phyloP scores from a whole-genome alignment of 129 eudicot genomes.

The Chrysanthemum seticuspe region DNA sequence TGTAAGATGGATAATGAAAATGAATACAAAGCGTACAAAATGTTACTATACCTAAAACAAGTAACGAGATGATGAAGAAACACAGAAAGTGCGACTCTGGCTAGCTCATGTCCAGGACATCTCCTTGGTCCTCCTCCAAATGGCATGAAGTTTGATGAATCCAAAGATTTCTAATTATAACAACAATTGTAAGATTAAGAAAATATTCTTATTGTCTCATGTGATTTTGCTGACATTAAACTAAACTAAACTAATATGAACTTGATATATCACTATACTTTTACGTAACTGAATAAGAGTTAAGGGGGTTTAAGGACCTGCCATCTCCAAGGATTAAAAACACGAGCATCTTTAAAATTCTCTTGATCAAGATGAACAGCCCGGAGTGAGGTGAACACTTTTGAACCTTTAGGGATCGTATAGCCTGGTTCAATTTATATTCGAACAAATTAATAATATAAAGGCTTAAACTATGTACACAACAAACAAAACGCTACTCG shows the following conservation, averaged over 20 bases:
- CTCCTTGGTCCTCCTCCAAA: constrained; percentile 97
- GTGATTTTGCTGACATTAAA: not conserved
- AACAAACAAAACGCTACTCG: no score
- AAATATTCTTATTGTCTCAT: not conserved
- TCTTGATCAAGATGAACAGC: constrained; percentile 74
- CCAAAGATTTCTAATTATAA: constrained; percentile 35
- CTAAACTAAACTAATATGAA: not conserved
- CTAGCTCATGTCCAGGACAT: constrained; percentile 92
- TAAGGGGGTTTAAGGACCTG: constrained; percentile 41
- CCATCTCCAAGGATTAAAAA: constrained; percentile 95
- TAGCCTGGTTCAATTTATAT: constrained; percentile 43
- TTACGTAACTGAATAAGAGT: not conserved
- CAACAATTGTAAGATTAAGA: not conserved
- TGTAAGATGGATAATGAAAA: not conserved
- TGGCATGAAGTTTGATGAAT: constrained; percentile 57
- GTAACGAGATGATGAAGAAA: constrained; percentile 88
- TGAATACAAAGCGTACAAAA: not conserved
- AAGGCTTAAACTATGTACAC: not conserved
- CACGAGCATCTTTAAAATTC: constrained; percentile 79
- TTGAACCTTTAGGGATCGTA: constrained; percentile 82
- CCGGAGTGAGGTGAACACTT: constrained; percentile 75
- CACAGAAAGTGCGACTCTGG: constrained; percentile 79
- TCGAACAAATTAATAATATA: not conserved
- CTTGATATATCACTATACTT: not conserved
- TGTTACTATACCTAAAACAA: constrained; percentile 50